These are phyloP conservation scores for Penicillium argentinense DNA, from an alignment of 495 filamentous ascomycete species.

Conservation along the genomic window DNA sequence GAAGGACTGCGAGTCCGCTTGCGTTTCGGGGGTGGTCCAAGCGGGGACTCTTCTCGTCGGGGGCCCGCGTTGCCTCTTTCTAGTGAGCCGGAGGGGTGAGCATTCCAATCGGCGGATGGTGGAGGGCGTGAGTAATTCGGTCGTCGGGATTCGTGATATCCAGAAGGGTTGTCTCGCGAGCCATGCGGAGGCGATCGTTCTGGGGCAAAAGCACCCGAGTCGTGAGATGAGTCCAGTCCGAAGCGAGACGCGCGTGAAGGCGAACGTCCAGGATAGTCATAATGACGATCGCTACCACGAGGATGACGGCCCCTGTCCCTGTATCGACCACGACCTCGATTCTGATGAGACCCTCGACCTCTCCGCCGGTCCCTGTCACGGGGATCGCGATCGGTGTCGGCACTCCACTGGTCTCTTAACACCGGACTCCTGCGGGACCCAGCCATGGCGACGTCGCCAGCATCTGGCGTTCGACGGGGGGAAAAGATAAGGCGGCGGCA, in stretches of 20 bases:
- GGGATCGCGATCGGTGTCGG: constrained; percentile 42
- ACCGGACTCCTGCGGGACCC: constrained; percentile 57
- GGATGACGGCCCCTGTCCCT: constrained; percentile 34
- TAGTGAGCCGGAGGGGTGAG: constrained; percentile 12
- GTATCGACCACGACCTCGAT: constrained; percentile 36
- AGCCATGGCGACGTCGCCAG: constrained; percentile 52
- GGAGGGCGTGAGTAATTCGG: constrained; percentile 10
- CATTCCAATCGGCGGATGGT: constrained; percentile 20
- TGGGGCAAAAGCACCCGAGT: constrained; percentile 31
- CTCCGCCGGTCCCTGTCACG: constrained; percentile 38
- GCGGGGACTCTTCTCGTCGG: constrained; percentile 35
- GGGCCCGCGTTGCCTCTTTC: constrained; percentile 22
- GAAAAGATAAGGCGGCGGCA: constrained; percentile 4
- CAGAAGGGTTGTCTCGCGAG: constrained; percentile 29
- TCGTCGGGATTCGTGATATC: constrained; percentile 15
- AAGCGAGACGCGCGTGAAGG: constrained; percentile 37
- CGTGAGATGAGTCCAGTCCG: constrained; percentile 31
- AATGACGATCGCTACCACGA: constrained; percentile 32
- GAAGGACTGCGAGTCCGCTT: constrained; percentile 51
- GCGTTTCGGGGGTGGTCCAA: constrained; percentile 38
- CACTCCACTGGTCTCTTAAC: constrained; percentile 60
- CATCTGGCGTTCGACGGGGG: constrained; percentile 36
- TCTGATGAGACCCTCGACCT: constrained; percentile 41
- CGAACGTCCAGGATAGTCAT: constrained; percentile 33
- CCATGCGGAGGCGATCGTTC: constrained; percentile 30